Conservation (phyloP, 371 early-diverging fungal species). For the Apophysomyces elegans region DNA sequence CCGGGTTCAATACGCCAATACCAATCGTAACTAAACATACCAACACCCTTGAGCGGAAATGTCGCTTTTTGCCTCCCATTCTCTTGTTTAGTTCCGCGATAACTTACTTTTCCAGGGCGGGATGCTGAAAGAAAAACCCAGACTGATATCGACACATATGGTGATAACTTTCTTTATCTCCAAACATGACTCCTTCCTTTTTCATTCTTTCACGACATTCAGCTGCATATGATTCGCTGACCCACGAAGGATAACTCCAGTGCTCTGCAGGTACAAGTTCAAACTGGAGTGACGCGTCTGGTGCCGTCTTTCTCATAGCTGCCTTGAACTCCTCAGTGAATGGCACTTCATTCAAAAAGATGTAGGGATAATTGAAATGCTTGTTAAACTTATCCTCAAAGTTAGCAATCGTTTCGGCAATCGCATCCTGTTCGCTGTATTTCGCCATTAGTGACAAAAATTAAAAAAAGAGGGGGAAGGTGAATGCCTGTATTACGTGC, state of each 20-base stretch:
- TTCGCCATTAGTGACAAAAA: not conserved
- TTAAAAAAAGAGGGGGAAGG: not conserved
- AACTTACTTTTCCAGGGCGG: conserved; percentile 70
- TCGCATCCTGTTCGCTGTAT: conserved; percentile 44
- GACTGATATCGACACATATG: conserved; percentile 85
- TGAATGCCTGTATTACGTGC: conserved; percentile 23
- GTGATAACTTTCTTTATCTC: conserved; percentile 53
- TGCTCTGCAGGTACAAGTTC: conserved; percentile 70
- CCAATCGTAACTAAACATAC: conserved; percentile 68
- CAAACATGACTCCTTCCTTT: conserved; percentile 37
- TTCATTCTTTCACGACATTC: conserved; percentile 56
- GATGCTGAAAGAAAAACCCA: conserved; percentile 90
- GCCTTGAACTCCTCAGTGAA: conserved; percentile 51
- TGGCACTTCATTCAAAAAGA: conserved; percentile 51
- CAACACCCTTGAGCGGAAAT: not conserved
- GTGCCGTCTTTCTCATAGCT: conserved; percentile 43
- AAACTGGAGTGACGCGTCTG: conserved; percentile 68
- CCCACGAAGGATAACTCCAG: conserved; percentile 75
- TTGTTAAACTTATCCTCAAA: conserved; percentile 55
- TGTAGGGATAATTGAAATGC: conserved; percentile 55
- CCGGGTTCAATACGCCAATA: conserved; percentile 95
- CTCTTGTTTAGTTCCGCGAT: too few relatives aligned
- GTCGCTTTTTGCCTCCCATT: not conserved
- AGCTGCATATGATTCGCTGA: conserved; percentile 66
- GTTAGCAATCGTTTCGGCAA: conserved; percentile 43